Conservation (phyloP, 2,329 filamentous ascomycete genomes). For the Fusarium denticulatum region DNA sequence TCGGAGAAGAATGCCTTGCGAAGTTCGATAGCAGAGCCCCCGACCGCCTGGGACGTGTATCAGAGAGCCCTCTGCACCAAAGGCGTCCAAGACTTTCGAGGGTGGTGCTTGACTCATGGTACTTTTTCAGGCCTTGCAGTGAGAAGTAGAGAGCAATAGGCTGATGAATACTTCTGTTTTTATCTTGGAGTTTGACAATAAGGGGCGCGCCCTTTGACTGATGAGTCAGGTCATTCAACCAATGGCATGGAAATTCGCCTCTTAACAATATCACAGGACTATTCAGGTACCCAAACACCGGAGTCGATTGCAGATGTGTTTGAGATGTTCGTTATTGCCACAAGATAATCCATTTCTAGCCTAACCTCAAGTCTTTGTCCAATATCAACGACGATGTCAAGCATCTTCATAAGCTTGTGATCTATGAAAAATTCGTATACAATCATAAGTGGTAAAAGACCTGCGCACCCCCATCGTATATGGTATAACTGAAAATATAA, state of each 20-base stretch:
- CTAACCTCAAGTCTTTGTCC: too few relatives aligned
- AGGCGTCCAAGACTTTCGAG: neutral
- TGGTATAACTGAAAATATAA: neutral
- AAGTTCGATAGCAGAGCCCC: neutral
- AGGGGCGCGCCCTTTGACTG: neutral
- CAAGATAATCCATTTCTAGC: neutral
- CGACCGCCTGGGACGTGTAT: neutral
- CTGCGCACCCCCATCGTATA: accelerated
- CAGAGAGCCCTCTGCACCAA: neutral
- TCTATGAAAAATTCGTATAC: too few relatives aligned
- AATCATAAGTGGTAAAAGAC: neutral
- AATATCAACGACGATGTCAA: too few relatives aligned
- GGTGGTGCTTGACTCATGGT: neutral
- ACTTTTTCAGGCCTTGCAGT: too few relatives aligned
- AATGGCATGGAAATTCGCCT: neutral
- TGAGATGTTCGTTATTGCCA: accelerated
- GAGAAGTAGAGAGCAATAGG: neutral
- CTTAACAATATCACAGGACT: neutral
- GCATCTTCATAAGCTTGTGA: accelerated
- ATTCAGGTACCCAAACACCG: accelerated
- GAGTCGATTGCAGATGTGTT: too few relatives aligned
- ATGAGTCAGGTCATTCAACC: neutral
- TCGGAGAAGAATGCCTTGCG: neutral
- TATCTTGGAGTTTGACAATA: neutral
- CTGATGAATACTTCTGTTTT: neutral